Conservation (phyloP, 1,284 basidiomycete species). For the Cryptococcus maquisensis region DNA sequence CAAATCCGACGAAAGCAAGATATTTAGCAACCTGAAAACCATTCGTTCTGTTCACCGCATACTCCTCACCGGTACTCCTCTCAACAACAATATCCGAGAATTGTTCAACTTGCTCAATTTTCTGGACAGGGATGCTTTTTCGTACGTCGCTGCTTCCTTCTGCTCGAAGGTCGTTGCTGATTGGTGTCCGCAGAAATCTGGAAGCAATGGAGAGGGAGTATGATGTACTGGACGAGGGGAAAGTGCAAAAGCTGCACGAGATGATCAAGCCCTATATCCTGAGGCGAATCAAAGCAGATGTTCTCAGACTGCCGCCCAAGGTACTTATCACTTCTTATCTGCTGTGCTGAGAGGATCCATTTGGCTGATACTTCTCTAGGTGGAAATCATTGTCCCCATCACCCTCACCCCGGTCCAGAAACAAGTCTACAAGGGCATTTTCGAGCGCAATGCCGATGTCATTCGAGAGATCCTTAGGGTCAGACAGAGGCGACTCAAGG, state of each 20-base stretch:
- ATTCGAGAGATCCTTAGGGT: slow-evolving; percentile 27
- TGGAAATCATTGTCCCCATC: slow-evolving; percentile 75
- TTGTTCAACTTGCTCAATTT: slow-evolving; percentile 94
- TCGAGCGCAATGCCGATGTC: slow-evolving; percentile 48
- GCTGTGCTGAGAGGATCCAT: neutral
- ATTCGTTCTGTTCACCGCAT: slow-evolving; percentile 75
- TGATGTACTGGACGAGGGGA: slow-evolving; percentile 69
- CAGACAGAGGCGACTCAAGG: slow-evolving; percentile 17
- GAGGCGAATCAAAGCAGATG: slow-evolving; percentile 86
- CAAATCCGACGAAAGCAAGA: slow-evolving; percentile 67
- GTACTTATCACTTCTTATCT: slow-evolving; percentile 48
- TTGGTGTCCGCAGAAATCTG: slow-evolving; percentile 53
- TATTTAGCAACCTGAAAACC: slow-evolving; percentile 78
- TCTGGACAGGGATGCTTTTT: slow-evolving; percentile 66
- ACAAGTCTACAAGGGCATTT: slow-evolving; percentile 77
- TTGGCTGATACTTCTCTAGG: slow-evolving; percentile 24
- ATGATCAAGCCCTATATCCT: slow-evolving; percentile 84
- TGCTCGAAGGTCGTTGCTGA: neutral
- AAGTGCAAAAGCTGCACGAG: slow-evolving; percentile 71
- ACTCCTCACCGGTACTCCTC: slow-evolving; percentile 90
- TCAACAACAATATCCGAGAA: slow-evolving; percentile 95
- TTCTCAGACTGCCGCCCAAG: slow-evolving; percentile 86
- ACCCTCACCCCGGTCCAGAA: slow-evolving; percentile 85
- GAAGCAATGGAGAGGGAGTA: slow-evolving; percentile 63
- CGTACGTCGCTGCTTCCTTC: slow-evolving; percentile 12